Conservation (phyloP, 495 filamentous ascomycete genomes). For the Neurospora sp. region DNA sequence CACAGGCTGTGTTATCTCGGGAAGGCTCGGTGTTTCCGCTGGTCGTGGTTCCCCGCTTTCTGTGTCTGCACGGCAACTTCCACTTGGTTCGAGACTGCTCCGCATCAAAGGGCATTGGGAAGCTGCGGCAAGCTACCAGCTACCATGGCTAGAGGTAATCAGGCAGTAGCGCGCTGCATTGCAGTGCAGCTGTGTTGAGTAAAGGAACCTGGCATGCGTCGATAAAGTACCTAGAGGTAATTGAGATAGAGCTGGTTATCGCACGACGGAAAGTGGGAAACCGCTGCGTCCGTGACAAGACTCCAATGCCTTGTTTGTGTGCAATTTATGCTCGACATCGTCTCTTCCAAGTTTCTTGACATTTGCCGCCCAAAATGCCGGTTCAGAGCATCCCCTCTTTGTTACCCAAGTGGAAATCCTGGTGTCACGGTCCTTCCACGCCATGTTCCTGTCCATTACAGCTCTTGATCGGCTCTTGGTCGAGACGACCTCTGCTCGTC, state of each 20-base stretch:
- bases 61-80: neutral
- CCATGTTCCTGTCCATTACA: neutral
- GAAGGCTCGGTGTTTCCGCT: neutral
- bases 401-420: neutral
- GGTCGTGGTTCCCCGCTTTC: neutral
- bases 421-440: neutral
- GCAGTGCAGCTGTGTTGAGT: neutral
- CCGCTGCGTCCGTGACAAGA: neutral
- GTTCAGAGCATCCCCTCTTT: neutral
- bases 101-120: neutral
- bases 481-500: neutral
- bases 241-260: neutral
- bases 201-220: neutral
- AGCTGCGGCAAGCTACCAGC: neutral
- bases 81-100: neutral
- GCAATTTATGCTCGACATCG: neutral
- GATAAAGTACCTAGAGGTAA: neutral
- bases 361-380: neutral
- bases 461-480: neutral
- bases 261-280: neutral
- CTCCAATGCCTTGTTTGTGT: neutral
- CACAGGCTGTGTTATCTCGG: neutral
- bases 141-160: neutral
- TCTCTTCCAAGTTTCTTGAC: neutral
- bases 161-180: neutral